phyloP scores from a whole-genome alignment of 129 eudicot genomes.

The Smallanthus sonchifolius region DNA sequence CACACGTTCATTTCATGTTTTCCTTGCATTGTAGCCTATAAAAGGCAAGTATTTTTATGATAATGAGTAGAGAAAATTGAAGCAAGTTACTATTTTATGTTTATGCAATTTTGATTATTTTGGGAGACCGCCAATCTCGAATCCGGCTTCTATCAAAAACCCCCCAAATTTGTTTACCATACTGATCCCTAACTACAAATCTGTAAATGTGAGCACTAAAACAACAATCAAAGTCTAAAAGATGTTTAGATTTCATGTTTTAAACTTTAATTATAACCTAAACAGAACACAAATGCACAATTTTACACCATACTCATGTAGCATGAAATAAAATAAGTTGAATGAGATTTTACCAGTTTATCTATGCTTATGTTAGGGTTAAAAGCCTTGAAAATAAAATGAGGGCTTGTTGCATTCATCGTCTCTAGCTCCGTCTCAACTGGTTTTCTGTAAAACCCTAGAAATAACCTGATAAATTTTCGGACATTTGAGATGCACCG shows the following conservation, averaged over 20 bases:
- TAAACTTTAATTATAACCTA: constrained; percentile 5
- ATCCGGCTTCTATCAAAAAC: too few relatives aligned
- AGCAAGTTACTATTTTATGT: too few relatives aligned
- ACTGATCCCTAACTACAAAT: neutral
- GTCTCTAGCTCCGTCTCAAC: constrained; percentile 27
- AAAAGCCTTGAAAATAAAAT: constrained; percentile 59
- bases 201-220: neutral
- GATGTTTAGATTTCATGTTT: neutral
- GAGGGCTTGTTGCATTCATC: constrained; percentile 48
- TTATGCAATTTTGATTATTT: too few relatives aligned
- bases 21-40: too few relatives aligned
- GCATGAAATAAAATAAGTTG: neutral
- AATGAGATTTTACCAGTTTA: constrained; percentile 45
- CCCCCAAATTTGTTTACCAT: neutral
- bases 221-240: neutral
- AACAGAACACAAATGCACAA: constrained; percentile 10
- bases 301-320: neutral
- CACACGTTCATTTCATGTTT: too few relatives aligned
- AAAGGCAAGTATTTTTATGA: too few relatives aligned
- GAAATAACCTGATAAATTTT: constrained; percentile 5
- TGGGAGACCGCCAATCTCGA: too few relatives aligned
- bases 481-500: constrained; percentile 20
- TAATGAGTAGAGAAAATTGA: too few relatives aligned
- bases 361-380: constrained; percentile 53
- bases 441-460: constrained; percentile 39